These are phyloP conservation scores for Bryoerythrophyllum caledonicum DNA, from an alignment of 225 moss, liverwort and hornwort genomes.

Conservation along the genomic window DNA sequence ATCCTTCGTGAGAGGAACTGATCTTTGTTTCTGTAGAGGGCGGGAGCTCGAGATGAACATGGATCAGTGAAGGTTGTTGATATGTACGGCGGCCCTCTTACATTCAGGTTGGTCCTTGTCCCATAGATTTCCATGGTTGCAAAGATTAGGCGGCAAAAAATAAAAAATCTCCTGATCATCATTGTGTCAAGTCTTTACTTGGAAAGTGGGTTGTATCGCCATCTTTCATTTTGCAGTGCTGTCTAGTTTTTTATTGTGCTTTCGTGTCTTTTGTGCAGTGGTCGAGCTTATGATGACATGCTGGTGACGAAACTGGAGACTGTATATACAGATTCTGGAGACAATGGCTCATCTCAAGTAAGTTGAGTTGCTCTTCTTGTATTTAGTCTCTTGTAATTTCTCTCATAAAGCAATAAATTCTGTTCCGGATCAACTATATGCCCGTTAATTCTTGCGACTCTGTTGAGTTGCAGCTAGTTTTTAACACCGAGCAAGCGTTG, in stretches of 20 bases:
- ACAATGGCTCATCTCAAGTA: constrained; percentile 98
- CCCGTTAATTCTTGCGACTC: neutral
- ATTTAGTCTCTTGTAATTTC: neutral
- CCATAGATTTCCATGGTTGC: neutral
- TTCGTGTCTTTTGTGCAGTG: constrained; percentile 54
- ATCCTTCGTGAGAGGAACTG: constrained; percentile 8
- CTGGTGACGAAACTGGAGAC: constrained; percentile 95
- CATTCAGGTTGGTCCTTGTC: constrained; percentile 77
- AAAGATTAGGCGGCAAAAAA: neutral
- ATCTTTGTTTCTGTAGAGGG: constrained; percentile 60
- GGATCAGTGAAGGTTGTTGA: constrained; percentile 90
- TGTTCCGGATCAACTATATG: constrained; percentile 7
- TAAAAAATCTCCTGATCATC: neutral
- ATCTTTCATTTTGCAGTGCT: neutral
- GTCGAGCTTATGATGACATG: constrained; percentile 96
- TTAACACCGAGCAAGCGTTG: constrained; percentile 96
- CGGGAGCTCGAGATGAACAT: constrained; percentile 98
- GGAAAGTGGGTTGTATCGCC: constrained; percentile 6
- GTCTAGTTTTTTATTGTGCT: neutral
- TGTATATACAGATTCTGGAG: constrained; percentile 94
- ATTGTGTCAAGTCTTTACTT: neutral
- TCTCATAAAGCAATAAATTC: neutral
- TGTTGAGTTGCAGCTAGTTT: constrained; percentile 71
- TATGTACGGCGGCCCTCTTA: constrained; percentile 91
- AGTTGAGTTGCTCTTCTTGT: constrained; percentile 17